phyloP scores from a whole-genome alignment of 495 filamentous ascomycete species.

The Emericellopsis terricola region DNA sequence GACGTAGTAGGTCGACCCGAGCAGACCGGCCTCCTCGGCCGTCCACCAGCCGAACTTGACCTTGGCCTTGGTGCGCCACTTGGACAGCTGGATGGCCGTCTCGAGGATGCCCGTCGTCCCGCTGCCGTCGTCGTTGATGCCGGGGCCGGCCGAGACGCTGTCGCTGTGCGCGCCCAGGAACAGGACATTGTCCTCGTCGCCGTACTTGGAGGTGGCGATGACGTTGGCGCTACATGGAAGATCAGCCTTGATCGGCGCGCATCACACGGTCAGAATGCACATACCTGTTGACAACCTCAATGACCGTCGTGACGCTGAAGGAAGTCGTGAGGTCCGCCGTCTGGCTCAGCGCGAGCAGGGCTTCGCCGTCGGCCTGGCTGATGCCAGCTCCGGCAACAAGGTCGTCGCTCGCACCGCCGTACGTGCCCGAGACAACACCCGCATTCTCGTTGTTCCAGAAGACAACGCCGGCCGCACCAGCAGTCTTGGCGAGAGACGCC shows the following conservation, averaged over 20 bases:
- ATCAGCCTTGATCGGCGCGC: no score
- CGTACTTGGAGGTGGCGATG: slow-evolving; percentile 18
- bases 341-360: no score
- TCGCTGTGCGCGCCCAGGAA: slow-evolving; percentile 25
- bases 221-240: slow-evolving; percentile 11
- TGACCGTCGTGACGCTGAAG: no score
- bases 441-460: slow-evolving; percentile 51
- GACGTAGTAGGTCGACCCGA: slow-evolving; percentile 23
- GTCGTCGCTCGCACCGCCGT: slow-evolving; percentile 29
- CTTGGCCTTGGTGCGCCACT: slow-evolving; percentile 17
- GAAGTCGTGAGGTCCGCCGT: no score
- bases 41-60: slow-evolving; percentile 28
- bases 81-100: slow-evolving; percentile 11
- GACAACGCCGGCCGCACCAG: slow-evolving; percentile 38
- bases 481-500: slow-evolving; percentile 35
- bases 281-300: no score
- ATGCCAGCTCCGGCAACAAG: slow-evolving; percentile 16
- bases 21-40: slow-evolving; percentile 28
- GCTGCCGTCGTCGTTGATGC: slow-evolving; percentile 22
- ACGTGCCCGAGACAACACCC: slow-evolving; percentile 32
- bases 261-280: no score
- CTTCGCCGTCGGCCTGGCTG: slow-evolving; percentile 11
- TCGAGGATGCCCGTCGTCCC: slow-evolving; percentile 22
- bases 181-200: slow-evolving; percentile 19
- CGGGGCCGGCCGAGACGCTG: slow-evolving; percentile 20